Evolutionary conservation across 345 rosid genomes (phyloP), one percentile per base, ranked within the genome.

Genomic region (Ceriops tagal): DNA sequence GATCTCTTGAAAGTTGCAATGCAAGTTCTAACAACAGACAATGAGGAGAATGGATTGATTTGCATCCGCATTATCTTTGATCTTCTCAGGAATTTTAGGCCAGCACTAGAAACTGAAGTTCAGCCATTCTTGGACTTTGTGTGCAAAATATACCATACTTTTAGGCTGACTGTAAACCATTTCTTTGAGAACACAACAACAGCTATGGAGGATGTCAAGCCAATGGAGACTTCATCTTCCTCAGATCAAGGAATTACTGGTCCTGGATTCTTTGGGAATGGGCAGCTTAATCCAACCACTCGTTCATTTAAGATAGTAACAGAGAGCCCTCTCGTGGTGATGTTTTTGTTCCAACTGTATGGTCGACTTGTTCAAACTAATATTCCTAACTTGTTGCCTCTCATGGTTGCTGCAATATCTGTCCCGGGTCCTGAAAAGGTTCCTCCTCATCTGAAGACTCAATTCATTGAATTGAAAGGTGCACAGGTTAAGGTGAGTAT

Each of bases 401-500:
- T 90, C 78, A 95, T 95, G 99, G 98, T 92, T 78, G 84, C 91
- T 82, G 98, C 99, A 58, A 95, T 95, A 78, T 92, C 99, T 79
- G 91, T 95, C 61, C 90, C 89, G 24, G 96, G 99, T 26, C 99
- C 99, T 64, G 96, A 95, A 72, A 90, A 83, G 81, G 96, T 95
- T 72, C 96, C 90, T 75, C 73, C 96, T 21, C 89, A 82, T 82
- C 82, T 95, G 83, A 92, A 88, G 83, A 78, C 86, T 71, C 93
- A 90, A 64, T 95, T 92, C 77, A 82, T 90, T 71, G 99, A 95
- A 85, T 81, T 95, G 78, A 95, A 95, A 78, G 98, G 98, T 80
- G 96, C 99, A 55, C 99, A 92, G 78, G 99, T 95, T 85, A 95
- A 95, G 97, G 99, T 92, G 70, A 79, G 89, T 66, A 53, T 43